Evolutionary conservation across 2,329 filamentous ascomycete species (phyloP).

Genomic region (Fusarium zealandicum): DNA sequence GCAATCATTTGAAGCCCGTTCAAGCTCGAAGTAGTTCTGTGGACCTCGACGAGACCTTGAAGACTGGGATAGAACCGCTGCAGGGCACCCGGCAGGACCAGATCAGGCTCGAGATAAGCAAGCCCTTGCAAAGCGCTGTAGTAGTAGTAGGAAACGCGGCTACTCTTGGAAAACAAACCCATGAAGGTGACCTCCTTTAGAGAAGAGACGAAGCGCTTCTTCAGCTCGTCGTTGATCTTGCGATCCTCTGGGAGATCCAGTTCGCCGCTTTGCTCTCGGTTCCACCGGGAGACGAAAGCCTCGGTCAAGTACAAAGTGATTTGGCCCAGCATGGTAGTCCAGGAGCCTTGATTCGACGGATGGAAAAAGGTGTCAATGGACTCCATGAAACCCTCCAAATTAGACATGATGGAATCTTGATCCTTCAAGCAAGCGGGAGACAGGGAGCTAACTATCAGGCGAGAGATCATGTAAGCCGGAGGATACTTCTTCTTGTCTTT

Average conservation of each 20-base stretch:
- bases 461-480: slow-evolving; percentile 86
- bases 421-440: slow-evolving; percentile 82
- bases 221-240: slow-evolving; percentile 80
- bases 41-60: slow-evolving; percentile 95
- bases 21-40: slow-evolving; percentile 92
- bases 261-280: slow-evolving; percentile 91
- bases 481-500: slow-evolving; percentile 95
- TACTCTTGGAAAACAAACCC: slow-evolving; percentile 97
- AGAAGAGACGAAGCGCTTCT: slow-evolving; percentile 86
- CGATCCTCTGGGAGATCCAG: slow-evolving; percentile 84
- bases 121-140: slow-evolving; percentile 88
- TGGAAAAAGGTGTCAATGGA: slow-evolving; percentile 99
- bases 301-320: slow-evolving; percentile 92
- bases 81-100: slow-evolving; percentile 90
- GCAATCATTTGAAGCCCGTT: slow-evolving; percentile 91
- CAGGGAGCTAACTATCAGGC: slow-evolving; percentile 91
- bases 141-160: slow-evolving; percentile 89
- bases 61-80: slow-evolving; percentile 97
- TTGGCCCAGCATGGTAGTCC: slow-evolving; percentile 90
- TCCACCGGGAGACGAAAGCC: slow-evolving; percentile 97
- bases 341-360: slow-evolving; percentile 90
- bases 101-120: slow-evolving; percentile 86
- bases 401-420: slow-evolving; percentile 81
- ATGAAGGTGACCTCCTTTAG: slow-evolving; percentile 95
- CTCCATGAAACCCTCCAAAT: slow-evolving; percentile 89